Evolutionary conservation across 345 rosid genomes (phyloP).

Genomic region (Ceriops decandra): DNA sequence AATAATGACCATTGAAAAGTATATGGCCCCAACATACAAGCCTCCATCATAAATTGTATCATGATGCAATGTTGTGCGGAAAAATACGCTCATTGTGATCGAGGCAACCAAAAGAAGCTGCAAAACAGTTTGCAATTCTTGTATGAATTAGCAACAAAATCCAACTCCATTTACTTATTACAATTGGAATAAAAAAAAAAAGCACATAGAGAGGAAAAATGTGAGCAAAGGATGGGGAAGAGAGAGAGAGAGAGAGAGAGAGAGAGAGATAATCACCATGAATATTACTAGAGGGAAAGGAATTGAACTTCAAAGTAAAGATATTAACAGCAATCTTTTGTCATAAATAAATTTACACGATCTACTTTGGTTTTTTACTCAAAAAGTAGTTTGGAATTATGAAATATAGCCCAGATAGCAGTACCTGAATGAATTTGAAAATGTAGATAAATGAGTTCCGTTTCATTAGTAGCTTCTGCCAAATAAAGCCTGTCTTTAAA

Average conservation of each 20-base stretch:
- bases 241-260: too few species aligned
- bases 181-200: not conserved
- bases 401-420: conserved; percentile 3
- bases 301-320: not conserved
- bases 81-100: conserved; percentile 94
- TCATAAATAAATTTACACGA: not conserved
- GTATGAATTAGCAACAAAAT: conserved; percentile 10
- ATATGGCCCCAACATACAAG: conserved; percentile 76
- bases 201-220: too few species aligned
- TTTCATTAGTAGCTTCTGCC: conserved; percentile 92
- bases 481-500: conserved; percentile 62
- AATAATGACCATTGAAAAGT: conserved; percentile 96
- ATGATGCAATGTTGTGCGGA: conserved; percentile 82
- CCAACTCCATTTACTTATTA: not conserved
- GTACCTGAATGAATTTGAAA: conserved; percentile 93
- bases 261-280: too few species aligned
- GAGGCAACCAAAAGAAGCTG: conserved; percentile 91
- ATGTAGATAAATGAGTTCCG: conserved; percentile 87
- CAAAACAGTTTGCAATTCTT: conserved; percentile 22
- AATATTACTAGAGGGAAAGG: too few species aligned
- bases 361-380: not conserved
- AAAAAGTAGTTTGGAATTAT: not conserved
- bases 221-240: too few species aligned
- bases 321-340: not conserved
- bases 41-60: conserved; percentile 81